Evolutionary conservation across 352 stramenopile species (phyloP), one percentile per base, ranked within the genome.

Genomic region (Blastocystis sp.): DNA sequence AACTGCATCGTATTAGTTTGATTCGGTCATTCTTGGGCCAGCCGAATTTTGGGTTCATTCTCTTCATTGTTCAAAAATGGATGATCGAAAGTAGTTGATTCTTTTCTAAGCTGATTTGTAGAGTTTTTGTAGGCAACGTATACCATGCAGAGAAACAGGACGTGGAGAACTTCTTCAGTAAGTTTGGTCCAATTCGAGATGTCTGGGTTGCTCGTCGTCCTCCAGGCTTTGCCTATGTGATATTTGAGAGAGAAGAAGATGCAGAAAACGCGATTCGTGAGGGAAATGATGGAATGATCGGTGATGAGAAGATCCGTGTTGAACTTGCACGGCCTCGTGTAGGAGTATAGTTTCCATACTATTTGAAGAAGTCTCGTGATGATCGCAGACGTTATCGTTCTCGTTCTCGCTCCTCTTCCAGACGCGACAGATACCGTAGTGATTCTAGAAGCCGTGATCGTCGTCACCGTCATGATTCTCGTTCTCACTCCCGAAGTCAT

Each of bases 131-230:
- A 0, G 57, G 57, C 11, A 70, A 82, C 17, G 24, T 69, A 17
- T 54, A 35, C 15, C 30, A 64, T 42, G 73, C 30, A n/a, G 40
- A 35, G n/a, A 82, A 82, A 42, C 42, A 82, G n/a, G 90, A 91
- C 48, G 59, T 91, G 19, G 54, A 90, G 53, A 27, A 91, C 27
- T 60, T 87, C 30, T 91, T 91, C 79, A 75, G 51, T 13, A 90
- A 91, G 42, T 91, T 80, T 68, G 90, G 90, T 22, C 89, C 69
- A 35, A 90, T 91, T 44, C 51, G 77, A 15, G 79, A 91, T 35
- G 89, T 90, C 22, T 91, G 90, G 90, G 70, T 91, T 37, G 90
- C 90, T 17, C 91, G 78, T 75, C 91, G 90, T 90, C 90, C 90
- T 60, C 90, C 90, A 58, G 90, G 90, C 51, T 91, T 91, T 51